Evolutionary conservation across 176 grass and related monocot genomes (phyloP).

Genomic region (Cenchrus americanus): DNA sequence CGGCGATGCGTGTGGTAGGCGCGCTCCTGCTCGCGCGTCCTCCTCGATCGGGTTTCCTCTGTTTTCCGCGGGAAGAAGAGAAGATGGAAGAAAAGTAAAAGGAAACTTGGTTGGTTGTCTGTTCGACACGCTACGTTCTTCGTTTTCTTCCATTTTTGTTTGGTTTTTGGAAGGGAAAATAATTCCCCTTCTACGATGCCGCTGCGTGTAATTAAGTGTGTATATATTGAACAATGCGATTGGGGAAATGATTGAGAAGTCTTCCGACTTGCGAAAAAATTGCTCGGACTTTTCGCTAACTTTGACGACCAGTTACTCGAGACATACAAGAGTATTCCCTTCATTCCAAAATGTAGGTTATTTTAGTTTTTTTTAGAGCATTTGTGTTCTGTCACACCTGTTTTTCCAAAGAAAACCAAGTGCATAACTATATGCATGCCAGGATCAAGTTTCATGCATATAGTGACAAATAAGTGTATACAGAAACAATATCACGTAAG

Average conservation of each 20-base stretch:
- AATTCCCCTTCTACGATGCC: constrained; percentile 42
- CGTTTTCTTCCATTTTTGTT: background rate
- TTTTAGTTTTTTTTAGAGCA: too few species aligned
- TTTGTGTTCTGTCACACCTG: too few species aligned
- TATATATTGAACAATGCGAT: constrained; percentile 14
- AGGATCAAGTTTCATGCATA: too few species aligned
- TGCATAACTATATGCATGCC: too few species aligned
- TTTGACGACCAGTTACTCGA: too few species aligned
- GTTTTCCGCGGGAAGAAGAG: constrained; percentile 31
- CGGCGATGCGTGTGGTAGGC: constrained; percentile 5
- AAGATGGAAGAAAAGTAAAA: background rate
- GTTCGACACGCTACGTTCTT: constrained; percentile 26
- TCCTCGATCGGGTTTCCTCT: constrained; percentile 19
- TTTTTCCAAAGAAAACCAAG: too few species aligned
- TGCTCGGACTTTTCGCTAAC: background rate
- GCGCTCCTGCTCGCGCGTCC: background rate
- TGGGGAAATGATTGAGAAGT: background rate
- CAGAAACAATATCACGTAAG: too few species aligned
- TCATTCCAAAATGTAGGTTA: too few species aligned
- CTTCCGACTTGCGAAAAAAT: background rate
- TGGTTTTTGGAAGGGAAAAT: constrained; percentile 28
- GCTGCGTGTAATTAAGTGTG: constrained; percentile 23
- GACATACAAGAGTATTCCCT: too few species aligned
- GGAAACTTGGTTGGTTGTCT: background rate
- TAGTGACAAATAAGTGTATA: too few species aligned